These are phyloP conservation scores for Spinellus fusiger DNA, from an alignment of 192 early-diverging fungal genomes.

Conservation along the genomic window DNA sequence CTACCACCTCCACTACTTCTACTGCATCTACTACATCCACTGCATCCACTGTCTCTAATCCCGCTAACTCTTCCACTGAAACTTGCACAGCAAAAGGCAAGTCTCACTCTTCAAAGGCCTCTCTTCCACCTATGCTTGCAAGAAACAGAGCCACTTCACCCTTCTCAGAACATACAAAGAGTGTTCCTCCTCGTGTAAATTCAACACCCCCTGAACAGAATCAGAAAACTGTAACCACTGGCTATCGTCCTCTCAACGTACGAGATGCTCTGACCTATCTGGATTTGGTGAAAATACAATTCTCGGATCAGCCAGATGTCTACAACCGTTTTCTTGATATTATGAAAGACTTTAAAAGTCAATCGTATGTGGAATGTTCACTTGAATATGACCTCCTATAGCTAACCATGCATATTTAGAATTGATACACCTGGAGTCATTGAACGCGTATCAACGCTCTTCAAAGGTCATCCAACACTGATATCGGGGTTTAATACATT, in stretches of 20 bases:
- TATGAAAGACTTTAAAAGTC: slow-evolving; percentile 99
- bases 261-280: slow-evolving; percentile 93
- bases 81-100: not conserved
- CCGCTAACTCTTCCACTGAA: not conserved
- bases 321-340: slow-evolving; percentile 97
- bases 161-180: slow-evolving; percentile 18
- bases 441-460: slow-evolving; percentile 89
- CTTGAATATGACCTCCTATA: slow-evolving; percentile 1
- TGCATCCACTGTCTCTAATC: not conserved
- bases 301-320: slow-evolving; percentile 86
- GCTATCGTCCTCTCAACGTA: slow-evolving; percentile 68
- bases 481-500: slow-evolving; percentile 99
- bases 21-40: not conserved
- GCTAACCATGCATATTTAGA: slow-evolving; percentile 17
- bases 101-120: slow-evolving; percentile 1
- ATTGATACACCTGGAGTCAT: slow-evolving; percentile 98
- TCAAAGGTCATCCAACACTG: slow-evolving; percentile 79
- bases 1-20: not conserved
- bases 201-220: slow-evolving; percentile 7
- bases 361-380: slow-evolving; percentile 53
- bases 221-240: not conserved
- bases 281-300: slow-evolving; percentile 91
- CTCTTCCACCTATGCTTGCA: slow-evolving; percentile 18
- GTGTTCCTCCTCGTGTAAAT: slow-evolving; percentile 16
- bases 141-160: slow-evolving; percentile 25